These are phyloP conservation scores for Cryphonectria naterciae DNA, from an alignment of 2,329 filamentous ascomycete genomes.

Conservation along the genomic window DNA sequence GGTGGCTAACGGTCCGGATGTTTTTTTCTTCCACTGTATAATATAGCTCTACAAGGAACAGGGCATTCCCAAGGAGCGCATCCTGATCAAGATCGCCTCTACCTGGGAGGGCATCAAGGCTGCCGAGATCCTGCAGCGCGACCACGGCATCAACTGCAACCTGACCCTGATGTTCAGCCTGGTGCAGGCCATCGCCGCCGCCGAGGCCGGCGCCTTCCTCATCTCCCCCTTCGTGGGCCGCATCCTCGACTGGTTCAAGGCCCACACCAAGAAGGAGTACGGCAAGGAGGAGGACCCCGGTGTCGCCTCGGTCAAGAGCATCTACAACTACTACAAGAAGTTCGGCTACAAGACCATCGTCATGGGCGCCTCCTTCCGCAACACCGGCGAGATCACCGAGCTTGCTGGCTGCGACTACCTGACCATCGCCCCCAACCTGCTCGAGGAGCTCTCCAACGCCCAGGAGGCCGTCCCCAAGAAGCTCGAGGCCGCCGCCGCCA, in stretches of 20 bases:
- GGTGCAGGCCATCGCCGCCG: constrained; percentile 91
- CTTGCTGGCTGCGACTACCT: constrained; percentile 98
- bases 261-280: constrained; percentile 91
- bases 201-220: constrained; percentile 93
- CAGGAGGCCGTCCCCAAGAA: constrained; percentile 84
- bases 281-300: constrained; percentile 88
- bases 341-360: constrained; percentile 98
- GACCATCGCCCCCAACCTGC: constrained; percentile 93
- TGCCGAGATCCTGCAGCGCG: constrained; percentile 91
- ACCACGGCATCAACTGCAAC: constrained; percentile 98
- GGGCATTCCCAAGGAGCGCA: constrained; percentile 89
- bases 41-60: constrained; percentile 87
- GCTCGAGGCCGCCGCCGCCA: constrained; percentile 73
- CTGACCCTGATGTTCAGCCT: constrained; percentile 98
- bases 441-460: constrained; percentile 93
- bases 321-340: constrained; percentile 99
- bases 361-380: constrained; percentile 99
- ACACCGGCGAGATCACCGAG: constrained; percentile 94
- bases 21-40: not conserved
- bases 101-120: constrained; percentile 99
- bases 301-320: constrained; percentile 88
- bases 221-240: constrained; percentile 99
- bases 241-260: constrained; percentile 99
- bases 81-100: constrained; percentile 98
- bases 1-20: constrained; percentile 8